Percentiles rank a stretch among this genome's conserved stretches.
phyloP scores from a whole-genome alignment of 2,329 filamentous ascomycete genomes.

The Epichloe amarillans region DNA sequence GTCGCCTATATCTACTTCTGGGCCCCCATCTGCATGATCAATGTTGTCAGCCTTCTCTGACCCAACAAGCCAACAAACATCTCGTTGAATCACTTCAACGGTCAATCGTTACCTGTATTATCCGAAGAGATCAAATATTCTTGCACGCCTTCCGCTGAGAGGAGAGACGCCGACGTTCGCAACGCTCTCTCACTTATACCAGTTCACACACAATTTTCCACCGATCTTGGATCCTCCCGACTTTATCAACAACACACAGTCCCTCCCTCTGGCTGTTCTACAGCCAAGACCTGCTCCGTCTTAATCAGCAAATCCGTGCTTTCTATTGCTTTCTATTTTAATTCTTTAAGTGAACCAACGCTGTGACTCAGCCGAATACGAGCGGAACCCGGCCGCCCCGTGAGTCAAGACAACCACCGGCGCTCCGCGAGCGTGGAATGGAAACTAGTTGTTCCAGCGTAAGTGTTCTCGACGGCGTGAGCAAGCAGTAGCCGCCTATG shows the following conservation, averaged over 20 bases:
- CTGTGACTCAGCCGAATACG: not conserved
- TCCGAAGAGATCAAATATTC: not conserved
- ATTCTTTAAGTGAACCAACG: not conserved
- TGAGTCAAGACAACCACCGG: not conserved
- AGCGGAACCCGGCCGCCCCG: not conserved
- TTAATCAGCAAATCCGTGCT: not conserved
- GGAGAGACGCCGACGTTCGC: not conserved
- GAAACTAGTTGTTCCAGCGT: not conserved
- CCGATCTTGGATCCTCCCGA: too few relatives aligned
- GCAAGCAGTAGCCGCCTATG: too few relatives aligned
- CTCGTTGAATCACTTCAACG: not conserved
- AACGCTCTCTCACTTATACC: not conserved
- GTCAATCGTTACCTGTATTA: not conserved
- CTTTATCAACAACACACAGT: too few relatives aligned
- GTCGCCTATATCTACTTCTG: conserved; percentile 8
- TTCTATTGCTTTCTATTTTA: too few relatives aligned
- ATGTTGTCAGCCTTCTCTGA: not conserved
- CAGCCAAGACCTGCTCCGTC: too few relatives aligned
- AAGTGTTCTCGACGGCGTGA: not conserved
- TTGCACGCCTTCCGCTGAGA: not conserved
- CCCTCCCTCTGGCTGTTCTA: too few relatives aligned
- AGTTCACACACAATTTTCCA: not conserved
- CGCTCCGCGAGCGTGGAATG: not conserved
- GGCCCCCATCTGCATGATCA: conserved; percentile 7
- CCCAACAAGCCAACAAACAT: not conserved